These are phyloP conservation scores for Bryopsis sp. DNA, from an alignment of 139 green algal species.

Conservation along the genomic window DNA sequence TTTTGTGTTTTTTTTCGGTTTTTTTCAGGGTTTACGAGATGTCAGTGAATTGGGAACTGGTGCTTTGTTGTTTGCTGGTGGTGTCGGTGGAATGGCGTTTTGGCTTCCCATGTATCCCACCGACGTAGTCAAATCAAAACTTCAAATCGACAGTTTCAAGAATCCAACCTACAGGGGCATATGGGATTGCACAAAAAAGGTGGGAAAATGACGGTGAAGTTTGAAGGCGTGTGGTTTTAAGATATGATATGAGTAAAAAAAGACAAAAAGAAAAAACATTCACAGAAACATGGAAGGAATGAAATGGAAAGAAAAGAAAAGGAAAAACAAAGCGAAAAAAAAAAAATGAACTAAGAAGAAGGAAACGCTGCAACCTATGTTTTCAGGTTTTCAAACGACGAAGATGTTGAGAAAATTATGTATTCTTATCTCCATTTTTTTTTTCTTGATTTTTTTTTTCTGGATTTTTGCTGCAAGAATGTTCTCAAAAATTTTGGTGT, in stretches of 20 bases:
- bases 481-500: not conserved
- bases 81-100: constrained; percentile 53
- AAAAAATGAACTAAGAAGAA: not conserved
- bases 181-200: constrained; percentile 43
- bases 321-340: not conserved
- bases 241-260: too few relatives aligned
- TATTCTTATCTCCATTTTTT: too few relatives aligned
- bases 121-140: constrained; percentile 57
- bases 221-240: not conserved
- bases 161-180: constrained; percentile 38
- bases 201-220: constrained; percentile 8
- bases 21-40: constrained; percentile 34
- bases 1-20: too few relatives aligned
- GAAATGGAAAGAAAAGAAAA: not conserved
- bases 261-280: not conserved
- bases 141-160: constrained; percentile 45
- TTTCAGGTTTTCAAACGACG: not conserved
- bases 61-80: constrained; percentile 53
- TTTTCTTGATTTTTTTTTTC: not conserved
- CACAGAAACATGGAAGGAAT: not conserved
- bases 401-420: too few relatives aligned
- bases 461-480: not conserved
- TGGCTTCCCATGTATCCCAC: constrained; percentile 59
- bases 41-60: constrained; percentile 31
- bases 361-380: not conserved